Base-by-base conservation (phyloP, 1,139 yeast genomes). In the Yamadazyma trypodendri region DNA sequence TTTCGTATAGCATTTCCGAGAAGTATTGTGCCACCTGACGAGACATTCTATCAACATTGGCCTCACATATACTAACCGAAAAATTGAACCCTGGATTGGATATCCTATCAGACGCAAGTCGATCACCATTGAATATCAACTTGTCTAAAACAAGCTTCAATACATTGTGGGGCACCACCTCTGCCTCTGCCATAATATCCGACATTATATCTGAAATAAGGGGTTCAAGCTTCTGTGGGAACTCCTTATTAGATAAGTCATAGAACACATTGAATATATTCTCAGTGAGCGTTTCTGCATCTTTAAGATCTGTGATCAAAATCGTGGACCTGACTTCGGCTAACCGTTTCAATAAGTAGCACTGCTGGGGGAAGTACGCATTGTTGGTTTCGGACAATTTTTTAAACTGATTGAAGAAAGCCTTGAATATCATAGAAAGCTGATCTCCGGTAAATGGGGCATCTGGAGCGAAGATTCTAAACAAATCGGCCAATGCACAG, bases 381-480 rank as follows among this genome's bases (percentile, higher is more conserved):
- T 81, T 79, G 21, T 80, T 84, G 1, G 72, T 65, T 42, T 82
- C 80, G 10, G 74, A 58, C 30, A 88, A 60, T 32, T 69, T 70
- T 40, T 71, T 72, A 47, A 89, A 76, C 54, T 85, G 92, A 24
- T 65, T 62, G 46, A 83, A 72, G 51, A 87, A 79, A 6, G 81
- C 63, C 45, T 68, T 73, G 61, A 84, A 84, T n/a, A 83, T 69
- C 21, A 72, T 79, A 1, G 79, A 65, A 23, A 89, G 63, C 46
- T 84, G 83, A 1, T 63, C 49, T 24, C 80, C 79, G 2, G 86
- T 79, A 58, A 75, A 89, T 6, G 97, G 97, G 4, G 97, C 96
- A 58, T 89, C 87, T 0, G 97, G 97, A 0, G 96, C 97, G 55
- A 73, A 83, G 9, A 89, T 61, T 42, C 96, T 71, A 31, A 90